phyloP scores from a whole-genome alignment of 805 yeast genomes.

The Lipomyces sp. region DNA sequence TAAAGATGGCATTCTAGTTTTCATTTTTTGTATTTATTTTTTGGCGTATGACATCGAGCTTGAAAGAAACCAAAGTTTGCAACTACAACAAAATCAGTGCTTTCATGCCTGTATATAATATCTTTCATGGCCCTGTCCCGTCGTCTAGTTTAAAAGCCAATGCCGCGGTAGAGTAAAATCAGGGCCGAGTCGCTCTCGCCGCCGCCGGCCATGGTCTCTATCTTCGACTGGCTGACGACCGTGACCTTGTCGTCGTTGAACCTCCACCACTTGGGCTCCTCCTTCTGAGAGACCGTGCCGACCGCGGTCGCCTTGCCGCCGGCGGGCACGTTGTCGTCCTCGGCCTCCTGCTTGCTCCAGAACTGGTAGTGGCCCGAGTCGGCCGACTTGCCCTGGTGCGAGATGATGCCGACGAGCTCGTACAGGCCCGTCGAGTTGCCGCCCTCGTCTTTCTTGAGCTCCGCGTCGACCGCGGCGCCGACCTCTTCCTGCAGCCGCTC shows the following conservation, averaged over 20 bases:
- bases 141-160: slow-evolving; percentile 63
- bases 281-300: slow-evolving; percentile 25
- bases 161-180: slow-evolving; percentile 78
- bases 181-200: slow-evolving; percentile 96
- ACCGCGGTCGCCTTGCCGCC: slow-evolving; percentile 11
- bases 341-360: slow-evolving; percentile 71
- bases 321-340: slow-evolving; percentile 20
- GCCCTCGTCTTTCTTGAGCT: slow-evolving; percentile 45
- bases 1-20: too few relatives aligned
- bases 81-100: too few relatives aligned
- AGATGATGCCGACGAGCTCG: slow-evolving; percentile 74
- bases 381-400: slow-evolving; percentile 93
- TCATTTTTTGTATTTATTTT: too few relatives aligned
- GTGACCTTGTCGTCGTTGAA: slow-evolving; percentile 90
- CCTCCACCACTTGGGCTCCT: slow-evolving; percentile 83
- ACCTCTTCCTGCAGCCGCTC: slow-evolving; percentile 29
- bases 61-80: too few relatives aligned
- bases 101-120: too few relatives aligned
- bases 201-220: slow-evolving; percentile 89
- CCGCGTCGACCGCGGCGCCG: slow-evolving; percentile 42
- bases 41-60: too few relatives aligned
- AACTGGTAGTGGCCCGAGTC: slow-evolving; percentile 98
- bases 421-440: slow-evolving; percentile 87
- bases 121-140: too few relatives aligned
- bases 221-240: slow-evolving; percentile 71